Evolutionary conservation across 2,329 filamentous ascomycete species (phyloP).

Genomic region (Calonectria ilicicola): DNA sequence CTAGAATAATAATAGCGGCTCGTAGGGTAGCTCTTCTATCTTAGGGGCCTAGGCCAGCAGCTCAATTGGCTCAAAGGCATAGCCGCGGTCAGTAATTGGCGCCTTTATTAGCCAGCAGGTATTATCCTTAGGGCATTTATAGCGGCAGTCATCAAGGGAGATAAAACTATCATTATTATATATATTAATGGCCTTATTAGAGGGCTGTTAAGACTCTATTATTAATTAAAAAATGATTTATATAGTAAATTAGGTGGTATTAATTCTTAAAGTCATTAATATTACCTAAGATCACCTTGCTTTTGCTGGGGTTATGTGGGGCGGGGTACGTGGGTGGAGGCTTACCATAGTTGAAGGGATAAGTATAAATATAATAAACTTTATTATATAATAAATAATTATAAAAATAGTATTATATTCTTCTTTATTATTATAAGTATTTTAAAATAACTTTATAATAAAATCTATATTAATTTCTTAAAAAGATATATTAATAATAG

Average conservation of each 20-base stretch:
- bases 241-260: not conserved
- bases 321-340: too few relatives aligned
- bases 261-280: not conserved
- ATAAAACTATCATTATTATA: constrained; percentile 16
- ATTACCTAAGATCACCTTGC: not conserved
- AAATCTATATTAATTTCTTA: too few relatives aligned
- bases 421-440: too few relatives aligned
- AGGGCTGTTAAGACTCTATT: constrained; percentile 2
- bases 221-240: not conserved
- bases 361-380: too few relatives aligned
- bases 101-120: constrained; percentile 1
- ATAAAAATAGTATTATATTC: too few relatives aligned
- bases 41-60: not conserved
- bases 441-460: too few relatives aligned
- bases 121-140: not conserved
- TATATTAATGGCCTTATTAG: not conserved
- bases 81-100: not conserved
- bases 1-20: constrained; percentile 15
- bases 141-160: not conserved
- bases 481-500: too few relatives aligned
- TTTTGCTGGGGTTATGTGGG: not conserved
- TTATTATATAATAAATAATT: too few relatives aligned
- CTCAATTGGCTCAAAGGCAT: not conserved
- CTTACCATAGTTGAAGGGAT: too few relatives aligned
- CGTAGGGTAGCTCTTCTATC: not conserved